Base-by-base conservation (phyloP, 495 filamentous ascomycete genomes). In the Ascobolus immersus region DNA sequence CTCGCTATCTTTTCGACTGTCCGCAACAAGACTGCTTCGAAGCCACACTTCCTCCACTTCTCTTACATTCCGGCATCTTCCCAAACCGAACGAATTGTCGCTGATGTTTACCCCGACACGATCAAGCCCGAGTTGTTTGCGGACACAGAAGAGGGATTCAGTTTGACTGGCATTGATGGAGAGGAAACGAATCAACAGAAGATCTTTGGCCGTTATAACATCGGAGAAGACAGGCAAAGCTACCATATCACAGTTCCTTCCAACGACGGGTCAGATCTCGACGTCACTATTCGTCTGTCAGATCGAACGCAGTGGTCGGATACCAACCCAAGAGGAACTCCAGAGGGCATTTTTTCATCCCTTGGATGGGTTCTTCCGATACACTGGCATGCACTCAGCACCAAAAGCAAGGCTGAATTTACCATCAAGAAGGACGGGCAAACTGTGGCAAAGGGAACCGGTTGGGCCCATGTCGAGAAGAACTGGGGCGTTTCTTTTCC, bases 321-420 rank as follows among this genome's bases (percentile, higher is more conserved):
- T 2, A 33, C n/a, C n/a, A n/a, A n/a, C n/a, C n/a, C n/a, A n/a
- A n/a, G n/a, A n/a, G n/a, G n/a, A n/a, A n/a, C n/a, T 21, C 50
- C 49, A 7, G 44, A 50, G n/a, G 43, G 42, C 10, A 25, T 21
- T 41, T 53, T 36, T 39, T 44, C 24, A 35, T 51, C 36, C n/a
- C 43, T 61, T 0, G 45, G 47, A 2, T 35, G 46, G 12, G 39
- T 62, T 1, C 43, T 62, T 4, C 59, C 59, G 15, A 34, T 62
- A 5, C 58, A 61, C 33, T 62, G 57, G 59, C 52, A 59, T 30
- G 59, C 61, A 8, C 51, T 57, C n/a, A 53, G 50, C 1, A 43
- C 55, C n/a, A 44, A 28, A 13, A 55, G 56, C 14, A 20, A 41
- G 1, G 50, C 49, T n/a, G 38, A 40, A 10, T 57, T 53, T 39